These are phyloP conservation scores for Yamadazyma triangularis DNA, from an alignment of 1,139 yeast genomes.

Conservation along the genomic window DNA sequence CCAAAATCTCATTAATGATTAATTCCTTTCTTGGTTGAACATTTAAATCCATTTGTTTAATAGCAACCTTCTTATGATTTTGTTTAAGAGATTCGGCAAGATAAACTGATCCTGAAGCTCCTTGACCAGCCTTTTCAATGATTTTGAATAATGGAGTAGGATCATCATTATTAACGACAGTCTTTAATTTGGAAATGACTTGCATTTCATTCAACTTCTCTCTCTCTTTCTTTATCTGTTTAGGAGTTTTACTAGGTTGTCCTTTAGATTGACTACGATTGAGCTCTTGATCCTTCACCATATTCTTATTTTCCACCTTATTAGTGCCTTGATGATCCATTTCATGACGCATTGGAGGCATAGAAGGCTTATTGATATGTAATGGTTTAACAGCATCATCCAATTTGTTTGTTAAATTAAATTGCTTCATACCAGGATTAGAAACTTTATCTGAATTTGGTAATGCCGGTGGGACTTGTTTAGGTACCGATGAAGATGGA, in stretches of 20 bases:
- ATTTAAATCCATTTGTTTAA: constrained; percentile 91
- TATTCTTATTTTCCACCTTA: neutral
- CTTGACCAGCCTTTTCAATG: constrained; percentile 97
- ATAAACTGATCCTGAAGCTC: constrained; percentile 95
- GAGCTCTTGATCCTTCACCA: constrained; percentile 5
- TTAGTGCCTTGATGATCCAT: constrained; percentile 1
- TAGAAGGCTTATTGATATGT: constrained; percentile 6
- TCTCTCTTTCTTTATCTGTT: constrained; percentile 53
- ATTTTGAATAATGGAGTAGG: constrained; percentile 84
- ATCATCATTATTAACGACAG: constrained; percentile 78
- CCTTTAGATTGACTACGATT: neutral
- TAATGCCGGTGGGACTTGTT: constrained; percentile 26
- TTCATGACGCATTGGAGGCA: neutral
- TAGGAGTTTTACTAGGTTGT: constrained; percentile 25
- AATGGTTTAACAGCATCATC: constrained; percentile 12
- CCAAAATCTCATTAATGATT: constrained; percentile 56
- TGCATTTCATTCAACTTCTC: constrained; percentile 83
- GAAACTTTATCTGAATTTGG: neutral
- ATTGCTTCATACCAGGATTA: constrained; percentile 7
- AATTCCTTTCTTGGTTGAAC: constrained; percentile 93
- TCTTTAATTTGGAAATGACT: constrained; percentile 74
- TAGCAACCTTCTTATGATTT: constrained; percentile 58
- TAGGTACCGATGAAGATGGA: constrained; percentile 19
- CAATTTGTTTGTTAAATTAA: constrained; percentile 5
- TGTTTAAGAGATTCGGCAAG: constrained; percentile 64